phyloP scores from a whole-genome alignment of 192 early-diverging fungal genomes.

The Backusella mclennaniae region DNA sequence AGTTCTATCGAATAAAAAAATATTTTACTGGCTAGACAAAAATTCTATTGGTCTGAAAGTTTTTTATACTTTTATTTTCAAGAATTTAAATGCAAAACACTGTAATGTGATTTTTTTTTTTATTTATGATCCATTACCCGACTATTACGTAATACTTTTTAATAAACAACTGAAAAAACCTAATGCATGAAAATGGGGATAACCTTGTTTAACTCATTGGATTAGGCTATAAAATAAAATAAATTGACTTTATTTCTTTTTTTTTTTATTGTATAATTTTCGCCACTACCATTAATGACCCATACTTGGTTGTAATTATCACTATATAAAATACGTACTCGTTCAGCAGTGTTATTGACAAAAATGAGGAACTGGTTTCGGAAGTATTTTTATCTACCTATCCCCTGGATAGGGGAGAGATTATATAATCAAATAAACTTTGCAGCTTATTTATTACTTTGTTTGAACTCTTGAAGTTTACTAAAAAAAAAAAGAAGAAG shows the following conservation, averaged over 20 bases:
- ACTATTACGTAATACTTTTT: background rate
- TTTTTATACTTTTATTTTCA: no score
- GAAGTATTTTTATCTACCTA: background rate
- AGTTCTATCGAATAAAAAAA: no score
- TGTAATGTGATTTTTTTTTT: no score
- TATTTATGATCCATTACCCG: background rate
- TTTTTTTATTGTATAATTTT: background rate
- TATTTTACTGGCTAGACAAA: no score
- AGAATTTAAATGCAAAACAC: no score
- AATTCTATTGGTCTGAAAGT: no score
- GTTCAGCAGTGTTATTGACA: background rate
- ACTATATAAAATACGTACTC: background rate
- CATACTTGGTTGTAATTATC: background rate
- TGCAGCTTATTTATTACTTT: background rate
- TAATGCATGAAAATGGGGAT: background rate
- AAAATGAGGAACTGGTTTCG: background rate
- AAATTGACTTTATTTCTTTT: background rate
- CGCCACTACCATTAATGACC: background rate
- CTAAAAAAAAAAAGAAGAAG: background rate
- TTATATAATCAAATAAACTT: no score
- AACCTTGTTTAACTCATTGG: background rate
- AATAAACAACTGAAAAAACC: background rate
- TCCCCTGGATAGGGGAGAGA: constrained; percentile 1
- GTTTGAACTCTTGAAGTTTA: background rate
- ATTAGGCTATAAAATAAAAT: background rate